Percentiles rank a stretch among this genome's conserved stretches.
These are phyloP conservation scores for Bipolaris oryzae DNA, from an alignment of 2,329 filamentous ascomycete species.

Conservation along the genomic window DNA sequence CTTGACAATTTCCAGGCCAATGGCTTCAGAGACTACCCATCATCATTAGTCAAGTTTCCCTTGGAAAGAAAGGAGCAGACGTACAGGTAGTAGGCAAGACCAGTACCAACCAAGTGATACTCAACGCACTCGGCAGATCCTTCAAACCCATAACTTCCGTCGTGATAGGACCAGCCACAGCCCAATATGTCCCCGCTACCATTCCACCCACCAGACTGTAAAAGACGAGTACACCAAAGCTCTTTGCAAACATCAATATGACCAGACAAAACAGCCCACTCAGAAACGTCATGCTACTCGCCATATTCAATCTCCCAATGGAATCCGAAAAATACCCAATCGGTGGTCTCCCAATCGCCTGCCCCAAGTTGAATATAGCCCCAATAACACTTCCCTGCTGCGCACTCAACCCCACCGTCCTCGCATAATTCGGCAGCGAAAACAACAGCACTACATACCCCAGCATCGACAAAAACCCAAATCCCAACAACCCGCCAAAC, in stretches of 20 bases:
- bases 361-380: conserved; percentile 72
- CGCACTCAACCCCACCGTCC: conserved; percentile 68
- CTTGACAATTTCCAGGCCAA: conserved; percentile 60
- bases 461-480: conserved; percentile 73
- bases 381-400: conserved; percentile 72
- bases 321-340: conserved; percentile 75
- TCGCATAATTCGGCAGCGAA: conserved; percentile 74
- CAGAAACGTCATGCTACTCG: conserved; percentile 67
- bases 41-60: conserved; percentile 8
- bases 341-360: conserved; percentile 71
- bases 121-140: conserved; percentile 71
- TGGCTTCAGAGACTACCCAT: conserved; percentile 56
- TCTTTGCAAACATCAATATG: conserved; percentile 74
- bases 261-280: conserved; percentile 69
- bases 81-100: conserved; percentile 70
- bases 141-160: conserved; percentile 76
- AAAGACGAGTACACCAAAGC: conserved; percentile 71
- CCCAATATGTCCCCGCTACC: conserved; percentile 73
- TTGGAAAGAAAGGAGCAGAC: conserved; percentile 15
- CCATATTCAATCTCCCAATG: conserved; percentile 75
- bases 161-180: conserved; percentile 68
- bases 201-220: conserved; percentile 70
- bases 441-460: conserved; percentile 80
- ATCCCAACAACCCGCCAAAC: conserved; percentile 69
- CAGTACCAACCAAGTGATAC: conserved; percentile 73